Conservation (phyloP, 2,329 filamentous ascomycete species). For the Xylaria sp. region DNA sequence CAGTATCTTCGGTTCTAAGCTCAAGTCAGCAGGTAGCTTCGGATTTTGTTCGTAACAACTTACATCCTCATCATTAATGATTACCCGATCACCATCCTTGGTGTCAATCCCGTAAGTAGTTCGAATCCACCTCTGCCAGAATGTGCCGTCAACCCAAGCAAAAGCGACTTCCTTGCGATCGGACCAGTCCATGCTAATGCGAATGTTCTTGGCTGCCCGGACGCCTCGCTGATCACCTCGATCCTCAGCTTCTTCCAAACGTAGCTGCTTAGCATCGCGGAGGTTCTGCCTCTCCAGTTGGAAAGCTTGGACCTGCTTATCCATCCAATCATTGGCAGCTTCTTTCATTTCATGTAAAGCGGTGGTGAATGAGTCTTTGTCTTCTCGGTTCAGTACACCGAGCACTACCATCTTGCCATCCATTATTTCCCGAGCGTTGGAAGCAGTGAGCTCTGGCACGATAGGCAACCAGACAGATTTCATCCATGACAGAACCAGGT, state of each 20-base stretch:
- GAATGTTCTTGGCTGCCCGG: slow-evolving; percentile 87
- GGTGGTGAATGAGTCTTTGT: slow-evolving; percentile 79
- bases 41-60: slow-evolving; percentile 54
- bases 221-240: slow-evolving; percentile 89
- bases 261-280: slow-evolving; percentile 91
- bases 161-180: slow-evolving; percentile 91
- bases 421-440: slow-evolving; percentile 95
- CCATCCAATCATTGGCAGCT: slow-evolving; percentile 97
- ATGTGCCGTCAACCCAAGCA: slow-evolving; percentile 95
- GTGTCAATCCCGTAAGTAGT: slow-evolving; percentile 95
- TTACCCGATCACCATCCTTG: slow-evolving; percentile 86
- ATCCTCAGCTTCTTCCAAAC: slow-evolving; percentile 96
- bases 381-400: slow-evolving; percentile 83
- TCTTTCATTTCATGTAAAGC: slow-evolving; percentile 93
- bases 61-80: slow-evolving; percentile 98
- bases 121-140: slow-evolving; percentile 97
- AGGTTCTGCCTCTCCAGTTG: slow-evolving; percentile 93
- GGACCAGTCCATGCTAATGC: slow-evolving; percentile 88
- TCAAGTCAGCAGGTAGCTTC: slow-evolving; percentile 49
- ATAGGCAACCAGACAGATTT: slow-evolving; percentile 95
- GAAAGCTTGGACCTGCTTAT: slow-evolving; percentile 91
- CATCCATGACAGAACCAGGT: slow-evolving; percentile 90
- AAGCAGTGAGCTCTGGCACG: slow-evolving; percentile 89
- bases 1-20: slow-evolving; percentile 88
- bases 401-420: slow-evolving; percentile 93